These are phyloP conservation scores for Aurantiochytrium sp. DNA, from an alignment of 108 stramenopile species.

Conservation along the genomic window DNA sequence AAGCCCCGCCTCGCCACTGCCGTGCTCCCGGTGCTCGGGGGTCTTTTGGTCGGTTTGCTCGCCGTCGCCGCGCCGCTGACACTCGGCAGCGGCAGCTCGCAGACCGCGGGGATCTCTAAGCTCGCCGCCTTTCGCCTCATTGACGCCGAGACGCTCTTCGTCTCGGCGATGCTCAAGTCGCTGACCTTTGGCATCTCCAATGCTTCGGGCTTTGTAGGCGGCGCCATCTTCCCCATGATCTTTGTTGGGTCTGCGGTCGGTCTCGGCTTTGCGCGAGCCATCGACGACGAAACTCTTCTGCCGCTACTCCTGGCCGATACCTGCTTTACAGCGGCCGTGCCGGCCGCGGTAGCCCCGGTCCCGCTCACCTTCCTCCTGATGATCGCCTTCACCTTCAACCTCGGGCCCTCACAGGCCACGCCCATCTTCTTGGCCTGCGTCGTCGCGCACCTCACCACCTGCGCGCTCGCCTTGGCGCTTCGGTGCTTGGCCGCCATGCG, in stretches of 20 bases:
- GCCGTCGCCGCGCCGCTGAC: background rate
- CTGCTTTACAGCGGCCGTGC: conserved; percentile 1
- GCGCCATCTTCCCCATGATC: background rate
- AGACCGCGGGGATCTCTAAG: background rate
- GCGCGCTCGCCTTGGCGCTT: background rate
- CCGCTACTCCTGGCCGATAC: background rate
- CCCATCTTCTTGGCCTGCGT: background rate
- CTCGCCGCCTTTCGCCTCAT: background rate
- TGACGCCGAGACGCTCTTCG: background rate
- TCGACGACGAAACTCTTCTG: background rate
- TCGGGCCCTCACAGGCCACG: background rate
- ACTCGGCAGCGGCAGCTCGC: background rate
- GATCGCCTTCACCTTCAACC: conserved; percentile 15
- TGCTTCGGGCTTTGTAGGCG: background rate
- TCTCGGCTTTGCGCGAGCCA: background rate
- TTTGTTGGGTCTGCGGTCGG: background rate
- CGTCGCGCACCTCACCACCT: background rate
- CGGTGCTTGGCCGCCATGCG: too few relatives aligned
- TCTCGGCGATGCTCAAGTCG: background rate
- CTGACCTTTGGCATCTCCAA: background rate
- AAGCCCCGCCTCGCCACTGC: background rate
- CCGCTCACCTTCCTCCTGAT: background rate
- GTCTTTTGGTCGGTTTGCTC: background rate
- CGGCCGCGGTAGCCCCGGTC: background rate
- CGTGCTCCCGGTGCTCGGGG: background rate